Conservation (phyloP, 495 filamentous ascomycete genomes). For the Chaetomidium leptoderma region DNA sequence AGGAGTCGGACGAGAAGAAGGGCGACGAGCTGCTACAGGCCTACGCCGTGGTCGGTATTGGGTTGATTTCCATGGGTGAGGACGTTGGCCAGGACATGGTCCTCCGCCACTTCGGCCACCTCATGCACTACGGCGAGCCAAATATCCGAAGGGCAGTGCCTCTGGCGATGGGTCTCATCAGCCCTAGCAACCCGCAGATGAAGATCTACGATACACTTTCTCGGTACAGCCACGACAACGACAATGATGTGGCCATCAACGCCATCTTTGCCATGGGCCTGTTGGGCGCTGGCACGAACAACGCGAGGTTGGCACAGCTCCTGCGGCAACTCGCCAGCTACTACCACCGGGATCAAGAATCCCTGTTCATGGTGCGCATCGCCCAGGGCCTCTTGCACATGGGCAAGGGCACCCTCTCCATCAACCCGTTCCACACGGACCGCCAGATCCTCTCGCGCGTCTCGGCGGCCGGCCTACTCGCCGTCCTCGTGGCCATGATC, state of each 20-base stretch:
- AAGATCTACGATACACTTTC: conserved; percentile 99
- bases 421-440: conserved; percentile 98
- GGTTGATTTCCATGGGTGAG: conserved; percentile 95
- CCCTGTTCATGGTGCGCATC: conserved; percentile 98
- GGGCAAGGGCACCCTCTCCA: conserved; percentile 95
- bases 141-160: conserved; percentile 96
- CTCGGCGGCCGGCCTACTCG: conserved; percentile 80
- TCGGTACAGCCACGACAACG: conserved; percentile 98
- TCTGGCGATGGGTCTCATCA: conserved; percentile 94
- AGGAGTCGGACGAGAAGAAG: conserved; percentile 85
- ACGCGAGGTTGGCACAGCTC: conserved; percentile 90
- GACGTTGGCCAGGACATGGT: conserved; percentile 99
- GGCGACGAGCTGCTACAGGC: conserved; percentile 90
- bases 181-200: conserved; percentile 98
- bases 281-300: conserved; percentile 94
- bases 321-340: conserved; percentile 93
- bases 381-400: conserved; percentile 96
- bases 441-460: conserved; percentile 91
- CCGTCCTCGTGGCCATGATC: conserved; percentile 85
- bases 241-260: conserved; percentile 97
- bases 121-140: conserved; percentile 98
- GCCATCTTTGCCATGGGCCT: conserved; percentile 99
- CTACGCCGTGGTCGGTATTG: conserved; percentile 91
- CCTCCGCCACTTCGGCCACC: conserved; percentile 89
- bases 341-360: conserved; percentile 93